Evolutionary conservation across 495 filamentous ascomycete genomes (phyloP), one percentile per base, ranked within the genome.

Genomic region (Xanthoparmelia taractica): DNA sequence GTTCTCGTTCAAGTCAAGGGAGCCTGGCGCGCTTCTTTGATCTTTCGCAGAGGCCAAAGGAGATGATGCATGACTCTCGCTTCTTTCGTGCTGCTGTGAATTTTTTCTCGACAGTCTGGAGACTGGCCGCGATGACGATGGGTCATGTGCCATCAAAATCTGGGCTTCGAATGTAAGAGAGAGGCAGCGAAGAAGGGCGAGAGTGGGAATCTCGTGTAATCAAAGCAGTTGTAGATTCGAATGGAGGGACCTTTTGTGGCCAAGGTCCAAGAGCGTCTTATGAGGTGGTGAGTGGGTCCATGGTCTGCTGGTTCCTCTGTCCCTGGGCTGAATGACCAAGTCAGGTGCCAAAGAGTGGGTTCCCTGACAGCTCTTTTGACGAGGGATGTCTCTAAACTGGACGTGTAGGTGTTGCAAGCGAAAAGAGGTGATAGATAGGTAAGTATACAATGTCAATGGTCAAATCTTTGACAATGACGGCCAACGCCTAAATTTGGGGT

Each of bases 1-100:
- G 13, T 55, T 69, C 67, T 81, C 77, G 56, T 77, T 66, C 41
- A 64, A 60, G 52, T 64, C 61, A 23, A 64, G 61, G n/a, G 70
- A 63, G 29, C 33, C 55, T 48, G 36, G 40, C n/a, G 54, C 15
- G 13, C 41, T 41, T 25, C 33, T 48, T 36, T 29, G n/a, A 33
- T 29, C 40, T 58, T 52, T 52, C 13, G 33, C 12, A 58, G 61
- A 63, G 38, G 17, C 43, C 36, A 43, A 27, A 45, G 56, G 37
- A 37, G 56, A 38, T 40, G 40, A 57, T 8, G 36, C 18, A n/a
- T 56, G 61, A 36, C 29, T 58, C 31, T 59, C 20, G 33, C 5
- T 7, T 11, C 29, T 58, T 52, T 33, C 55, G 10, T 63, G 31
- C 41, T 63, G 43, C 23, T 23, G 33, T n/a, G 56, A 48, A 36